Conservation (phyloP, 2,329 filamentous ascomycete genomes). For the Sporothrix humicola region DNA sequence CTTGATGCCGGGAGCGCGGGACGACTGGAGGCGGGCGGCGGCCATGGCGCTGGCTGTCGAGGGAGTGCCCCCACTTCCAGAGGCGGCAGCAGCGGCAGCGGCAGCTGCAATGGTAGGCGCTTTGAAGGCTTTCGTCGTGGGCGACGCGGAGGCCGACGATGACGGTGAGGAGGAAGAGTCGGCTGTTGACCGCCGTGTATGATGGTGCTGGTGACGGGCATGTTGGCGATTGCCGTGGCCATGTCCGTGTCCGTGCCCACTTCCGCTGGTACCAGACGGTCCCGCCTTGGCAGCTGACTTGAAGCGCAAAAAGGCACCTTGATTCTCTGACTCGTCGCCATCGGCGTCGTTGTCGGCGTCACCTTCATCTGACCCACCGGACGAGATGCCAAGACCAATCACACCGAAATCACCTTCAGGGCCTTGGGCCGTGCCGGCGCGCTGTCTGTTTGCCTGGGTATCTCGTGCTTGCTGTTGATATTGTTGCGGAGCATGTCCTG, state of each 20-base stretch:
- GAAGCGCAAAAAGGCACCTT: slow-evolving; percentile 62
- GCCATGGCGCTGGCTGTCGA: slow-evolving; percentile 42
- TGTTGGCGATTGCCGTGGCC: slow-evolving; percentile 37
- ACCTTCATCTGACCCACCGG: slow-evolving; percentile 42
- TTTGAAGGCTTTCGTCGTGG: slow-evolving; percentile 29
- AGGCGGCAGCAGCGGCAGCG: neutral
- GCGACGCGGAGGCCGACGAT: slow-evolving; percentile 35
- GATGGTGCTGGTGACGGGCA: neutral
- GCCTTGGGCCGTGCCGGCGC: slow-evolving; percentile 40
- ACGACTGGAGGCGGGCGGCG: slow-evolving; percentile 31
- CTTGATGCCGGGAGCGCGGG: slow-evolving; percentile 41
- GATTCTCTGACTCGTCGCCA: slow-evolving; percentile 60
- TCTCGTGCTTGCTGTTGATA: slow-evolving; percentile 27
- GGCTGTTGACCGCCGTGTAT: neutral
- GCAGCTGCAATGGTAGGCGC: slow-evolving; percentile 7
- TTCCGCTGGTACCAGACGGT: slow-evolving; percentile 28
- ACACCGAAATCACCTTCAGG: slow-evolving; percentile 29
- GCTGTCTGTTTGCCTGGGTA: slow-evolving; percentile 31
- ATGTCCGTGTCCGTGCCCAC: neutral
- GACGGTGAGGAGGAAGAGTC: slow-evolving; percentile 21
- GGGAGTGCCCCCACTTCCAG: slow-evolving; percentile 34
- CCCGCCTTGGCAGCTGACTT: slow-evolving; percentile 38
- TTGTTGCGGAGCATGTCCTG: slow-evolving; percentile 50
- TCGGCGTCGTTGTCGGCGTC: slow-evolving; percentile 36
- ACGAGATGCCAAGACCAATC: slow-evolving; percentile 25